phyloP scores from a whole-genome alignment of 805 yeast species.

The Sporopachydermia lactativora region DNA sequence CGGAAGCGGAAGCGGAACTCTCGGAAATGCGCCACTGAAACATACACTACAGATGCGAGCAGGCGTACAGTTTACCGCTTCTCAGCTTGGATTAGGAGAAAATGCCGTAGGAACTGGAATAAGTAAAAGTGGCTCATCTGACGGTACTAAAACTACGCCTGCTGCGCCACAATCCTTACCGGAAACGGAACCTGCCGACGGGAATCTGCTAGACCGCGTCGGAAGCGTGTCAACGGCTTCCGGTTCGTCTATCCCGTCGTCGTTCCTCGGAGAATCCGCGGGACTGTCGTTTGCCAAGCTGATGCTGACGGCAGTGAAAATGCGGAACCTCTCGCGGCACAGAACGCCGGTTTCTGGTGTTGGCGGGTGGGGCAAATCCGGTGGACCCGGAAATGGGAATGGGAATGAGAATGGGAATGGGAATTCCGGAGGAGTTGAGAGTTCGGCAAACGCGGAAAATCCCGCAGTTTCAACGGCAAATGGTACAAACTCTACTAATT shows the following conservation, averaged over 20 bases:
- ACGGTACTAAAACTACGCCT: neutral
- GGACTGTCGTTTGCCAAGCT: constrained; percentile 54
- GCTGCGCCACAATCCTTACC: neutral
- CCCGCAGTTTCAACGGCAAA: no score
- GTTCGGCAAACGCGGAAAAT: no score
- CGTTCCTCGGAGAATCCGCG: constrained; percentile 20
- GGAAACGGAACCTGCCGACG: neutral
- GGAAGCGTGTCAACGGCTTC: neutral
- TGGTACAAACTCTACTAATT: no score
- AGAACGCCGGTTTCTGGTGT: constrained; percentile 1
- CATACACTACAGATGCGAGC: neutral
- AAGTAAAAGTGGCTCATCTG: no score
- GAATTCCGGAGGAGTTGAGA: no score
- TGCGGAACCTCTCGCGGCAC: constrained; percentile 14
- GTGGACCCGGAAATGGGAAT: no score
- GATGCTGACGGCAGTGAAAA: constrained; percentile 54
- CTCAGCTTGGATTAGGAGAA: neutral
- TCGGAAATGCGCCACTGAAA: neutral
- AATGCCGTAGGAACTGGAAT: no score
- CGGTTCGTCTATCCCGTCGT: neutral
- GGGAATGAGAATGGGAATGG: constrained; percentile 12
- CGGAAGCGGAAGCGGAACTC: neutral
- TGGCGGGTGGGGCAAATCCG: no score
- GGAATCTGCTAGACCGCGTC: neutral
- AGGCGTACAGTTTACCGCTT: neutral